Base-by-base conservation (phyloP, 1,139 yeast genomes). In the Pichia sp. region DNA sequence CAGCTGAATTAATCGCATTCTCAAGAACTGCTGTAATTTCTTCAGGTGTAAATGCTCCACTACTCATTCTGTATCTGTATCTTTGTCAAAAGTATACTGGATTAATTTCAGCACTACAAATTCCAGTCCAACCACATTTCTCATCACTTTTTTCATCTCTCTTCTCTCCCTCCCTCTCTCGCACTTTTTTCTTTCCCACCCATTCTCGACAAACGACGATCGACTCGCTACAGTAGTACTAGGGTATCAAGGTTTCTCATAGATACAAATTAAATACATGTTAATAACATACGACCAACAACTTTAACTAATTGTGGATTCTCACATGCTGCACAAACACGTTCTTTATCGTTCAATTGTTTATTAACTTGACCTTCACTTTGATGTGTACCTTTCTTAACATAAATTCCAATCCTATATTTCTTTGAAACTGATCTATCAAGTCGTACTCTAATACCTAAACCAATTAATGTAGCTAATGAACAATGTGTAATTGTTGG, bases 401-500 rank as follows among this genome's bases (percentile, higher is more conserved):
- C 76, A 39, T 84, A 67, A 32, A 93, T 84, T 15, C 78, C 74
- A 44, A 88, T 78, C 50, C 98, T 69, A 66, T 76, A 91, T 41
- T 96, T 68, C 6, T 89, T 78, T 2, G 97, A 95, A 34, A 91
- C 69, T 47, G 95, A 77, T 53, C 99, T 67, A 51, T 91, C 96
- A 42, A 93, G 67, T 26, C 99, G 69, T 1, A 93, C 98, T 40
- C 97, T 69, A 42, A 93, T 85, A 0, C 98, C 98, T 30, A 93
- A 70, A 0, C 99, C 99, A 47, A 93, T 91, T 43, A 93, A 74
- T 0, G 98, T 93, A 1, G 98, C 98, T 48, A 93, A 68, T 1
- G 96, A 85, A 58, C 99, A 93, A 59, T 93, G 99, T 1, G 98
- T 91, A 52, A 93, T 91, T 0, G 99, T 93, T 0, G 99, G 99